These are phyloP conservation scores for Linum trigynum DNA, from an alignment of 345 rosid species.

Conservation along the genomic window DNA sequence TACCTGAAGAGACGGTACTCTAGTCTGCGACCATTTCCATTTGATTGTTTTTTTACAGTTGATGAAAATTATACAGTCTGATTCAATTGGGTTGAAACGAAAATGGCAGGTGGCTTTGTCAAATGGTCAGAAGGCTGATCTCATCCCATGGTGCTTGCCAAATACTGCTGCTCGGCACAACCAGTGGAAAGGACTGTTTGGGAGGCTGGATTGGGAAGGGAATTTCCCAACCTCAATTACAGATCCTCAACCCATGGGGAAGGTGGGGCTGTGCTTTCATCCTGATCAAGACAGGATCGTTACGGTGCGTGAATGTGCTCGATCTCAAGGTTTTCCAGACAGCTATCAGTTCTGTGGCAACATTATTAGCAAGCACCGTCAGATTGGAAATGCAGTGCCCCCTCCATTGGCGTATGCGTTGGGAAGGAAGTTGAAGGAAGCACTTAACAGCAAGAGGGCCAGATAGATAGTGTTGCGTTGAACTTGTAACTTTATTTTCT, in stretches of 20 bases:
- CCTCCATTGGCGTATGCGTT: conserved; percentile 77
- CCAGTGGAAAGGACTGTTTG: conserved; percentile 83
- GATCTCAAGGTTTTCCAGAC: conserved; percentile 93
- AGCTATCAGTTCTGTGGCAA: conserved; percentile 51
- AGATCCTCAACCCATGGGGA: conserved; percentile 91
- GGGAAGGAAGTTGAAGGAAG: conserved; percentile 81
- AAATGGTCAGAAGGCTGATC: conserved; percentile 48
- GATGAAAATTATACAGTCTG: neutral
- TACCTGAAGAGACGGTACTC: conserved; percentile 61
- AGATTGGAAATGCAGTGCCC: conserved; percentile 92
- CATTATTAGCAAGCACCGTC: conserved; percentile 58
- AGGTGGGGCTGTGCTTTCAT: conserved; percentile 92
- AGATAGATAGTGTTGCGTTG: neutral
- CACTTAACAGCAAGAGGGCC: conserved; percentile 26
- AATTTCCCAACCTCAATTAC: conserved; percentile 85
- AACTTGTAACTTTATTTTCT: too few species aligned
- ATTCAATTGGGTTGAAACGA: neutral
- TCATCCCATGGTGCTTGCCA: conserved; percentile 77
- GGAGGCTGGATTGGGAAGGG: conserved; percentile 90
- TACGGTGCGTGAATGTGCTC: conserved; percentile 81
- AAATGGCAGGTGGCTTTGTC: conserved; percentile 48
- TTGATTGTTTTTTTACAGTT: neutral
- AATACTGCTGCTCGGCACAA: conserved; percentile 70
- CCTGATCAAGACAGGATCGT: conserved; percentile 83
- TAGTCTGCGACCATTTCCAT: neutral